phyloP scores from a whole-genome alignment of 495 filamentous ascomycete genomes.

The Lophiotrema nucula region DNA sequence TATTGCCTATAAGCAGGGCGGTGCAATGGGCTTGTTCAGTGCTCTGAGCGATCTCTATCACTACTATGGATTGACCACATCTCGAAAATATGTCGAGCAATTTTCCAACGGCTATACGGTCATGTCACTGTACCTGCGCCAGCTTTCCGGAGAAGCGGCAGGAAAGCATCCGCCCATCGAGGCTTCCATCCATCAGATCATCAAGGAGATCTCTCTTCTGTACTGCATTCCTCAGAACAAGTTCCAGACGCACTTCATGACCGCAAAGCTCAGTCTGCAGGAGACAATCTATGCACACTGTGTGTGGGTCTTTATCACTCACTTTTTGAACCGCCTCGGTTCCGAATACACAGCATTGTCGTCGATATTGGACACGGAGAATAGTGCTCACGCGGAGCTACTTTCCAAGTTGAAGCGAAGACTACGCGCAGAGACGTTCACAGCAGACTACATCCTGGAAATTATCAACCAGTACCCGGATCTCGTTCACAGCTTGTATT shows the following conservation, averaged over 20 bases:
- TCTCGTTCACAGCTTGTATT: conserved; percentile 82
- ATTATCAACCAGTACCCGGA: conserved; percentile 92
- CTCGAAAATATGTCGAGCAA: conserved; percentile 94
- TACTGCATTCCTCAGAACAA: conserved; percentile 98
- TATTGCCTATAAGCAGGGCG: conserved; percentile 88
- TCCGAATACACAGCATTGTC: conserved; percentile 86
- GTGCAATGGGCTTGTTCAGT: conserved; percentile 91
- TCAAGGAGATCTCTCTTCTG: conserved; percentile 93
- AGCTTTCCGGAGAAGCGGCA: conserved; percentile 54
- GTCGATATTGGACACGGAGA: conserved; percentile 75
- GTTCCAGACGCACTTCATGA: conserved; percentile 83
- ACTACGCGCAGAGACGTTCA: conserved; percentile 94
- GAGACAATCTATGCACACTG: conserved; percentile 97
- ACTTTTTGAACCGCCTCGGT: conserved; percentile 92
- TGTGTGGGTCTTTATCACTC: conserved; percentile 94
- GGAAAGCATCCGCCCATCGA: conserved; percentile 75
- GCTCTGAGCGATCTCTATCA: conserved; percentile 95
- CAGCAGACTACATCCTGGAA: conserved; percentile 93
- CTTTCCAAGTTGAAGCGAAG: conserved; percentile 95
- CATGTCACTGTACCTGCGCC: conserved; percentile 89
- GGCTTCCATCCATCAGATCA: conserved; percentile 95
- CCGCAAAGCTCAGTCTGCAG: conserved; percentile 86
- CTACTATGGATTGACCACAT: conserved; percentile 95
- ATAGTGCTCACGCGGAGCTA: conserved; percentile 82
- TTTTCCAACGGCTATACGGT: conserved; percentile 98